A percentile compares a stretch with the other conserved stretches of the same genome.
These are phyloP conservation scores for Hortiboletus rubellus DNA, from an alignment of 1,284 basidiomycete species.

Conservation along the genomic window DNA sequence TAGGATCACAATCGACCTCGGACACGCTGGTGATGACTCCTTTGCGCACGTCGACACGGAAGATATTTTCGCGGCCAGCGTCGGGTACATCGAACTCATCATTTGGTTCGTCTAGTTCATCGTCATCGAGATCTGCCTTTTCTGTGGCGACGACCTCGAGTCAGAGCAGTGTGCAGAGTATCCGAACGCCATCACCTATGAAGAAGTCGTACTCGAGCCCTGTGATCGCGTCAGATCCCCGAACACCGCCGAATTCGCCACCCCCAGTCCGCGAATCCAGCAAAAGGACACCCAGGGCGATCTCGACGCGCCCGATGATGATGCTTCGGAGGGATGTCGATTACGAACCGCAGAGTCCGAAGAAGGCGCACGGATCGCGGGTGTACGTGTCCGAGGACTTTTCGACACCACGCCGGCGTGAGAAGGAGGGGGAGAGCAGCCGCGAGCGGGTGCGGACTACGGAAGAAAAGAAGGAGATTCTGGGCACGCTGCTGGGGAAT, in stretches of 20 bases:
- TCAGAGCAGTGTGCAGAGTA: conserved; percentile 31
- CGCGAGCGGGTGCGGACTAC: conserved; percentile 52
- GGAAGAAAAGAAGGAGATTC: conserved; percentile 80
- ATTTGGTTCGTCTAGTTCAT: conserved; percentile 36
- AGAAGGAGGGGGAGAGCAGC: conserved; percentile 1
- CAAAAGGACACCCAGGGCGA: conserved; percentile 19
- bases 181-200: conserved; percentile 28
- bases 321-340: conserved; percentile 72
- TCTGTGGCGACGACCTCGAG: conserved; percentile 44
- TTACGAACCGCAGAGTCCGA: conserved; percentile 66
- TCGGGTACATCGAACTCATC: conserved; percentile 33
- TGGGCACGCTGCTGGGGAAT: conserved; percentile 82
- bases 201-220: conserved; percentile 36
- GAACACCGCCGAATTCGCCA: conserved; percentile 39
- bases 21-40: conserved; percentile 36
- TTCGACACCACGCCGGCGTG: conserved; percentile 4
- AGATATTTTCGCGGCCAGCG: conserved; percentile 28
- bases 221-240: conserved; percentile 10
- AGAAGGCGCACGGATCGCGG: conserved; percentile 41
- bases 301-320: conserved; percentile 49
- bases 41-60: conserved; percentile 34
- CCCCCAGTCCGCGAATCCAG: conserved; percentile 19
- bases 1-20: conserved; percentile 20
- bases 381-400: conserved; percentile 33
- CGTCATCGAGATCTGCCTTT: conserved; percentile 45